Evolutionary conservation across 805 yeast species (phyloP), one percentile per base, ranked within the genome.

Genomic region (Nakazawaea siamensis): DNA sequence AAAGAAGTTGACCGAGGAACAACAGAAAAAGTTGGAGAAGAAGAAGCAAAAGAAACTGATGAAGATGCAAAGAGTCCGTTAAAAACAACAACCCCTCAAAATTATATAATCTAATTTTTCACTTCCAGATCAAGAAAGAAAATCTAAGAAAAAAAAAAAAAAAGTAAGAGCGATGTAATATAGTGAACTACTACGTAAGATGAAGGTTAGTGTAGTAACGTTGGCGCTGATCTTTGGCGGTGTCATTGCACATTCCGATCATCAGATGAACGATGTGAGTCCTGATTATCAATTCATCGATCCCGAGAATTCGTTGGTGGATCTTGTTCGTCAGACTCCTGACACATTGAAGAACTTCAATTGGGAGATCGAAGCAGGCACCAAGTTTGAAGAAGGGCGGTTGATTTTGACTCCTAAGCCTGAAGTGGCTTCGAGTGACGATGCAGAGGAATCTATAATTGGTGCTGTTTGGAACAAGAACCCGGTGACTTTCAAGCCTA

Each of bases 21-120:
- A 81, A 53, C 92, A 82, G 61, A 76, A 76, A 45, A 84, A 81
- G 61, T 57, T 71, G 28, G 90, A 82, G 44, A 77, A 75, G 63
- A 84, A 80, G 66, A 85, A 77, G 58, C 84, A 79, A 54, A 77
- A 86, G 64, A 83, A 84, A 60, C 61, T 62, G 54, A 69, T 64
- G 60, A 77, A 70, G 58, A 76, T 73, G 59, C 79, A 80, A 58
- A 76, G 68, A 50, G 60, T 61, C 24, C 36, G 40, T 33, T 37
- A 29, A 26, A 16, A 25, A 9, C 24, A 21, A 21, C 24, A 12
- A 21, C 14, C 8, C 27, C 27, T 24, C 27, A 24, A 24, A 8
- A 20, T 8, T 8, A 20, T 7, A 20, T 10, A 20, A 20, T 20
- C 23, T 20, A 10, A 10, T 20, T n/a, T n/a, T n/a, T n/a, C n/a